Percentiles rank a stretch among this genome's conserved stretches.
Conservation (phyloP, 78 protist species). For the Chrysochromulina parva region DNA sequence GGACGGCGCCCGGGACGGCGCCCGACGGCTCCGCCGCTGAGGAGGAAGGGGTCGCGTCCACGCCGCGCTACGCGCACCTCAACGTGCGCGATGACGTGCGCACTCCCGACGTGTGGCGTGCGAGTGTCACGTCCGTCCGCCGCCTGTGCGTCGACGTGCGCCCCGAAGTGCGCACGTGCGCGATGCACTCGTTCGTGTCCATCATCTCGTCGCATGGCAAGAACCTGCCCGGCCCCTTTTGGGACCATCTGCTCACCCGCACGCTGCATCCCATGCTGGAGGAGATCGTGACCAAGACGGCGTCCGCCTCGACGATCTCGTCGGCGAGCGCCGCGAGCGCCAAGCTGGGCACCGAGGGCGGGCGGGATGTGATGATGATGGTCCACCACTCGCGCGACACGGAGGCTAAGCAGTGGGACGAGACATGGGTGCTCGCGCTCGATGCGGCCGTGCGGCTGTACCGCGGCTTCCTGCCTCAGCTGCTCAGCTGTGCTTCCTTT, state of each 20-base stretch:
- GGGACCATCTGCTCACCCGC: neutral
- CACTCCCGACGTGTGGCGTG: neutral
- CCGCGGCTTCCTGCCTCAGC: neutral
- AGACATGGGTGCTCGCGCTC: conserved; percentile 7
- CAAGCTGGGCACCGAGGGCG: conserved; percentile 3
- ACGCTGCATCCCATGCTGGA: neutral
- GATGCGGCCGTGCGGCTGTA: neutral
- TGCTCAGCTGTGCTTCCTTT: neutral
- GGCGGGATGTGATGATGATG: conserved; percentile 17
- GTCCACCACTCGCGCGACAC: conserved; percentile 47
- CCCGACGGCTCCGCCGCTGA: neutral
- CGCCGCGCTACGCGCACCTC: too few species aligned
- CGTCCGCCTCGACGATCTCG: too few species aligned
- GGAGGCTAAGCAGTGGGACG: conserved; percentile 41
- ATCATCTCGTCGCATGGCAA: neutral
- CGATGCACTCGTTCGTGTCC: neutral
- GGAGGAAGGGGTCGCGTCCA: neutral
- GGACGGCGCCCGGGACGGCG: neutral
- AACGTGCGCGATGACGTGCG: too few species aligned
- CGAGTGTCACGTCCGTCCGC: neutral
- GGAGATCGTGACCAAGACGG: too few species aligned
- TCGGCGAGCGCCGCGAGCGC: neutral
- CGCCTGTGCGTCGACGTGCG: neutral
- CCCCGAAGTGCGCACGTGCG: neutral
- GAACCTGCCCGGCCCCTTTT: neutral